Evolutionary conservation across 768 basidiomycete genomes (phyloP), one percentile per base, ranked within the genome.

Genomic region (Dioszegia hungarica): DNA sequence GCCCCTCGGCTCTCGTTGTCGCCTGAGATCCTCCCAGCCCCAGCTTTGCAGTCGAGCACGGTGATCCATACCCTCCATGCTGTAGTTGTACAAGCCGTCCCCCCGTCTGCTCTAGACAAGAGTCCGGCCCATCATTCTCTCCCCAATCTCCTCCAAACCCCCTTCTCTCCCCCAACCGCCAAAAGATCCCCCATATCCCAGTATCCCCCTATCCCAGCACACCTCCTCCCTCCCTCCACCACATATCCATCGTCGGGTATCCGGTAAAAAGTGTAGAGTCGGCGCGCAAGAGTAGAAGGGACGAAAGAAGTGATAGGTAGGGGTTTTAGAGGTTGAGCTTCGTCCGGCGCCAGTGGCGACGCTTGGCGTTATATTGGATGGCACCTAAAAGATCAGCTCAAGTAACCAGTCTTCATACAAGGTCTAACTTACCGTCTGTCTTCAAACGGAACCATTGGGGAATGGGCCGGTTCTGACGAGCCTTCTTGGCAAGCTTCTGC

Each of bases 331-430:
- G 86, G 83, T 93, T 93, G 81, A 98, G 85, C 83, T 98, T 98
- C 63, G 94, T 98, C 79, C 94, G 87, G 77, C 94, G 84, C 94
- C 94, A 99, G 83, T 99, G 94, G 78, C 94, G 88, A 68, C 94
- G 84, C 83, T 97, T 97, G n/a, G 73, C 73, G 72, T 77, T 77
- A 64, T 72, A 77, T 71, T 77, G 66, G 36, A 51, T 64, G 55
- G 64, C 40, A 58, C 53, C 34, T 53, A 36, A 33, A 12, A 10
- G n/a, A 19, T 39, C 29, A 41, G 52, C 20, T 37, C 10, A n/a
- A n/a, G n/a, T n/a, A n/a, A n/a, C n/a, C n/a, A n/a, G n/a, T n/a
- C n/a, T n/a, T n/a, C n/a, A n/a, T n/a, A n/a, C n/a, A n/a, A n/a
- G n/a, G n/a, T n/a, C n/a, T n/a, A 15, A 54, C 82, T 95, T 93